A percentile compares a stretch with the other conserved stretches of the same genome.
Evolutionary conservation across 1,139 yeast species (phyloP).

Genomic region (Petasospora rhodanensis): DNA sequence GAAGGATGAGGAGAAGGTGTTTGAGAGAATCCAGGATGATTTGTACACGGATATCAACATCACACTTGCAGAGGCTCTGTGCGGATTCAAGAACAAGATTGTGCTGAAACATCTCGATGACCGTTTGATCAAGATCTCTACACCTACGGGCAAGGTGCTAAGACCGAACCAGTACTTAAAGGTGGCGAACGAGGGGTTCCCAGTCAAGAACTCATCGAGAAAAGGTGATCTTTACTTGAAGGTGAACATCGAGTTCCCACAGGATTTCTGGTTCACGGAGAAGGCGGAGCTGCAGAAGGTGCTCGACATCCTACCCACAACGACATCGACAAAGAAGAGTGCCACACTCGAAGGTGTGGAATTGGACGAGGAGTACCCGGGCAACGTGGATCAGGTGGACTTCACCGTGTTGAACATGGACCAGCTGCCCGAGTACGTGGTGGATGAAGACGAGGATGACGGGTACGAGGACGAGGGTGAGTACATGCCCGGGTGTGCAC

Average conservation of each 20-base stretch:
- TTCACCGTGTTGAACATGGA: conserved; percentile 32
- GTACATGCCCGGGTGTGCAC: conserved; percentile 37
- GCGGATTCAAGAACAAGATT: conserved; percentile 65
- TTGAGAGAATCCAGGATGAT: conserved; percentile 61
- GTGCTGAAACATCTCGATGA: conserved; percentile 80
- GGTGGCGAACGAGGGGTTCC: conserved; percentile 84
- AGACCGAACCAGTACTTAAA: conserved; percentile 72
- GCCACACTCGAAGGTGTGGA: conserved; percentile 31
- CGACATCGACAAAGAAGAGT: conserved; percentile 3
- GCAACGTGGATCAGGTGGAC: conserved; percentile 30
- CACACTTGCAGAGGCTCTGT: conserved; percentile 73
- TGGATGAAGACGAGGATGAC: conserved; percentile 23
- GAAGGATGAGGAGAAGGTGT: conserved; percentile 28
- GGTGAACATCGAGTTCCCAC: conserved; percentile 75
- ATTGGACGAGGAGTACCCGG: conserved; percentile 4
- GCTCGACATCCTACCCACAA: conserved; percentile 49
- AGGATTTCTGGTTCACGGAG: conserved; percentile 74
- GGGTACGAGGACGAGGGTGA: conserved; percentile 13
- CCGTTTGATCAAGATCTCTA: conserved; percentile 57
- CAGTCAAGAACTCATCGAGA: conserved; percentile 38
- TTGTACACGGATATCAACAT: conserved; percentile 56
- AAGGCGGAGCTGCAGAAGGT: conserved; percentile 53
- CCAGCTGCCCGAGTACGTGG: conserved; percentile 37
- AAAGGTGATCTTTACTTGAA: conserved; percentile 75
- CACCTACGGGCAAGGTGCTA: conserved; percentile 73